These are phyloP conservation scores for Auriscalpium orientale DNA, from an alignment of 768 basidiomycete species.

Conservation along the genomic window DNA sequence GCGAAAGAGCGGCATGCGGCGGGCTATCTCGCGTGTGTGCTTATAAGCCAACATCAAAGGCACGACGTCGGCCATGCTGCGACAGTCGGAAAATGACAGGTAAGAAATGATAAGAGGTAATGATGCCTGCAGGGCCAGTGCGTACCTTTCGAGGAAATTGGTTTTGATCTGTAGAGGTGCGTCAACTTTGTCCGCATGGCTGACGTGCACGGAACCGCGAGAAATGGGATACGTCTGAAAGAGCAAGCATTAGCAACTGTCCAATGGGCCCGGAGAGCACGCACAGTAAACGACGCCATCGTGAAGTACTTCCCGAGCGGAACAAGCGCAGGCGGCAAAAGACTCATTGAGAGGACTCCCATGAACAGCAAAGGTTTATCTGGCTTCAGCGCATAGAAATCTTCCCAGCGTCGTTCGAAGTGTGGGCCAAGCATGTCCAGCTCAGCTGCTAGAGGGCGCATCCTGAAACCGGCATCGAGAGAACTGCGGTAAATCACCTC, in stretches of 20 bases:
- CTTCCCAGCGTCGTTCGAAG: conserved; percentile 19
- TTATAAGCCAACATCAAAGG: conserved; percentile 51
- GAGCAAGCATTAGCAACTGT: too few relatives aligned
- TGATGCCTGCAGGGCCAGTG: not conserved
- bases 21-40: conserved; percentile 41
- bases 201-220: conserved; percentile 18
- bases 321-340: not conserved
- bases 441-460: conserved; percentile 18
- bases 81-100: not conserved
- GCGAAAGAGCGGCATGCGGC: conserved; percentile 41
- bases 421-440: conserved; percentile 18
- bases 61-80: conserved; percentile 27
- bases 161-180: conserved; percentile 15
- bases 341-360: conserved; percentile 6
- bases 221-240: conserved; percentile 13
- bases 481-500: conserved; percentile 11
- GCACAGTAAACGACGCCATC: not conserved
- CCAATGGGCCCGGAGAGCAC: not conserved
- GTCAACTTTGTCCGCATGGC: conserved; percentile 10
- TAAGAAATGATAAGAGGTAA: not conserved
- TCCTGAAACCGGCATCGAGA: conserved; percentile 19
- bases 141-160: not conserved
- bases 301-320: not conserved
- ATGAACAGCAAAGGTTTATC: conserved; percentile 17
- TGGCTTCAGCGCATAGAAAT: conserved; percentile 13